phyloP scores from a whole-genome alignment of 306 rosid genomes.

The Dicorynia guianensis region DNA sequence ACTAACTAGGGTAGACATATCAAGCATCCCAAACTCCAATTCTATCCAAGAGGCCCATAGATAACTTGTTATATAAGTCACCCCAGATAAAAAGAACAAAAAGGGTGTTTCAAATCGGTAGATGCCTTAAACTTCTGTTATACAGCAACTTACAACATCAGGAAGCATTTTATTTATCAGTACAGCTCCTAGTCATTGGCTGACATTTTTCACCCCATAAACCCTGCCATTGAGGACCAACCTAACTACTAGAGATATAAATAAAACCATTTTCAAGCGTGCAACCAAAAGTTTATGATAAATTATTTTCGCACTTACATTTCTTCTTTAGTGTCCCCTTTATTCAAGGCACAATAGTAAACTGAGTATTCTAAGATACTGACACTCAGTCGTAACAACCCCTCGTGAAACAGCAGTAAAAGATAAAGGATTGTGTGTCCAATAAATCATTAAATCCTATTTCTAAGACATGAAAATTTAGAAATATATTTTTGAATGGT shows the following conservation, averaged over 20 bases:
- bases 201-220: background rate
- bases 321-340: no score
- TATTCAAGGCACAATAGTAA: no score
- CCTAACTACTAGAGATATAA: background rate
- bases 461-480: background rate
- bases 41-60: background rate
- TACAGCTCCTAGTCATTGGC: no score
- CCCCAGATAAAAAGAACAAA: background rate
- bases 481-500: constrained; percentile 11
- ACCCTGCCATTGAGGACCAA: background rate
- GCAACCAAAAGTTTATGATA: constrained; percentile 6
- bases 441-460: constrained; percentile 9
- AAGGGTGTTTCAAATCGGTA: background rate
- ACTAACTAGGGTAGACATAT: background rate
- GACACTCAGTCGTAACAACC: background rate
- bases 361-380: no score
- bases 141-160: background rate
- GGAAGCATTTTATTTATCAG: no score
- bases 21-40: background rate
- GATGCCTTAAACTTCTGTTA: background rate
- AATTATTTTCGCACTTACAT: background rate
- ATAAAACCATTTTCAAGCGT: background rate
- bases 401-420: background rate
- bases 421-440: background rate
- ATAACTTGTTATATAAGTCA: background rate